Evolutionary conservation across 1,139 yeast genomes (phyloP).

Genomic region (Suhomyces panamericanus): DNA sequence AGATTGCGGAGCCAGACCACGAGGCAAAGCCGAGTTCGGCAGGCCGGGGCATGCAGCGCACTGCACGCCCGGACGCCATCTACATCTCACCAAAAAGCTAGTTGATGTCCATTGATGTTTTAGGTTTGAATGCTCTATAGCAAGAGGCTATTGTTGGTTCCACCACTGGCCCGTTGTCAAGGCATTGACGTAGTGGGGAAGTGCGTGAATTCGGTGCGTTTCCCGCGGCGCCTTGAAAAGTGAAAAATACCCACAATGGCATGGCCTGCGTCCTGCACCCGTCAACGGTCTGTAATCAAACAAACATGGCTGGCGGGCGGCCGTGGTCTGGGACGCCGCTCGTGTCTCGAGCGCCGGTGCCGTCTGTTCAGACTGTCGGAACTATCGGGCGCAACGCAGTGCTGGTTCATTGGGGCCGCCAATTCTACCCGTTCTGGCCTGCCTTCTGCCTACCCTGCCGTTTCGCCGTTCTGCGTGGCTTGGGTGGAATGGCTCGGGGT

Average conservation of each 20-base stretch:
- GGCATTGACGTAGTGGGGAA: background rate
- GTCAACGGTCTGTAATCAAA: too few relatives aligned
- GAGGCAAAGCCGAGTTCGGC: background rate
- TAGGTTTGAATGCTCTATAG: background rate
- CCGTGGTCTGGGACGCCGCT: too few relatives aligned
- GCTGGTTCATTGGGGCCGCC: too few relatives aligned
- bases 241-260: background rate
- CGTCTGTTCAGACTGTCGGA: too few relatives aligned
- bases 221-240: background rate
- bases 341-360: too few relatives aligned
- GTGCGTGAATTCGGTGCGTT: background rate
- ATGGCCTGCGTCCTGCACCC: too few relatives aligned
- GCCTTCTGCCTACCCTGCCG: too few relatives aligned
- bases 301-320: too few relatives aligned
- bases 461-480: too few relatives aligned
- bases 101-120: conserved; percentile 2
- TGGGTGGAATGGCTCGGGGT: background rate
- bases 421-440: too few relatives aligned
- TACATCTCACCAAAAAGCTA: conserved; percentile 3
- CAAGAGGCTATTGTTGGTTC: background rate
- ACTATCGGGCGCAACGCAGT: too few relatives aligned
- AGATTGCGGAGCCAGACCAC: too few relatives aligned
- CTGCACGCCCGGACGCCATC: background rate
- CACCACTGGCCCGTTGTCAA: background rate
- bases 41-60: background rate